Evolutionary conservation across 805 yeast species (phyloP).

Genomic region (Pichia manshurica): DNA sequence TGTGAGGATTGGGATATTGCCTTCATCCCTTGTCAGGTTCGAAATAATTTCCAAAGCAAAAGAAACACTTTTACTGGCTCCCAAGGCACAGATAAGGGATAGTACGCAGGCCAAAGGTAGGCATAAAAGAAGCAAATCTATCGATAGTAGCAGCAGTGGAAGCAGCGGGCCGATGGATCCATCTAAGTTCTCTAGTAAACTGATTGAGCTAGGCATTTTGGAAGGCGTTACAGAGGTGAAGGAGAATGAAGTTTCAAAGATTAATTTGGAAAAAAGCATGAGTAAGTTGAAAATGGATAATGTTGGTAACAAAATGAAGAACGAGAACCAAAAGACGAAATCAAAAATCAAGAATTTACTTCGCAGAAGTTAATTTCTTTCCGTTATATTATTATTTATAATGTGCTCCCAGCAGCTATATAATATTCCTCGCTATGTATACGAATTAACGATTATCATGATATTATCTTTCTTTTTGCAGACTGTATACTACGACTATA

Average conservation of each 20-base stretch:
- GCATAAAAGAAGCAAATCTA: neutral
- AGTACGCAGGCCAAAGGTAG: neutral
- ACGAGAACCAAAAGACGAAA: slow-evolving; percentile 4
- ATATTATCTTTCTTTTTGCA: too few relatives aligned
- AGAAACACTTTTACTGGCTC: slow-evolving; percentile 2
- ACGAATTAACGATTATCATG: too few relatives aligned
- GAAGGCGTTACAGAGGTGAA: slow-evolving; percentile 5
- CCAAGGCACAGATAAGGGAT: neutral
- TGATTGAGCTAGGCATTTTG: slow-evolving; percentile 6
- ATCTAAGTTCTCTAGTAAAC: neutral
- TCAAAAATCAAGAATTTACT: slow-evolving; percentile 2
- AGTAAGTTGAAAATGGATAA: slow-evolving; percentile 7
- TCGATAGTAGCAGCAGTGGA: neutral
- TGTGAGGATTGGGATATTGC: slow-evolving; percentile 5
- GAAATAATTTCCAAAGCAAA: slow-evolving; percentile 4
- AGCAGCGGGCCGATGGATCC: neutral
- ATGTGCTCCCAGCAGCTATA: too few relatives aligned
- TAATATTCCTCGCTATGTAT: too few relatives aligned
- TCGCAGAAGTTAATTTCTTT: neutral
- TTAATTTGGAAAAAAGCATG: slow-evolving; percentile 4
- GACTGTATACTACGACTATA: too few relatives aligned
- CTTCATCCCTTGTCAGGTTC: neutral
- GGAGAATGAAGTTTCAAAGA: slow-evolving; percentile 2
- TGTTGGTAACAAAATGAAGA: slow-evolving; percentile 6
- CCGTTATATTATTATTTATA: too few relatives aligned